Percentiles rank a stretch among this genome's conserved stretches.
These are phyloP conservation scores for Saccharata proteae DNA, from an alignment of 2,329 filamentous ascomycete species.

Conservation along the genomic window DNA sequence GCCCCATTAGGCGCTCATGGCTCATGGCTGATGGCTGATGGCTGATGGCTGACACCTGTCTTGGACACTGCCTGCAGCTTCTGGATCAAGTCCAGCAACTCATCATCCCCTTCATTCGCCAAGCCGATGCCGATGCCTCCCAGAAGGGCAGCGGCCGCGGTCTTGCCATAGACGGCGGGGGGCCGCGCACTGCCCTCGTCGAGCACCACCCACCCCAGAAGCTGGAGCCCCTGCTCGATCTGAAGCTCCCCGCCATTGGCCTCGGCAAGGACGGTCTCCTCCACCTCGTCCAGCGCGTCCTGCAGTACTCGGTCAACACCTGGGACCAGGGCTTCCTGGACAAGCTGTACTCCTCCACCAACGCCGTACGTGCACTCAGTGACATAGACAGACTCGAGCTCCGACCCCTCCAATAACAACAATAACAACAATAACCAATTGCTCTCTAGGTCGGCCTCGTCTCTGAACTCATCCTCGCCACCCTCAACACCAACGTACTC, in stretches of 20 bases:
- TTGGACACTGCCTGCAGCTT: conserved; percentile 43
- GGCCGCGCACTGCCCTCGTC: conserved; percentile 31
- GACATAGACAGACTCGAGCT: not conserved
- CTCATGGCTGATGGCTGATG: not conserved
- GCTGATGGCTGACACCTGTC: no score
- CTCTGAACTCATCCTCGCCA: conserved; percentile 71
- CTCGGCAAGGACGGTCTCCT: conserved; percentile 32
- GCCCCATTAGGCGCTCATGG: conserved; percentile 1
- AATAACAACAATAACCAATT: not conserved
- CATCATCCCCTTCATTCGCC: conserved; percentile 57
- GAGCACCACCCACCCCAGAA: conserved; percentile 33
- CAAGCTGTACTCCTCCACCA: conserved; percentile 86
- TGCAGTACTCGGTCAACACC: conserved; percentile 90
- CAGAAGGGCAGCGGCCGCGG: conserved; percentile 43
- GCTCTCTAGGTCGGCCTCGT: conserved; percentile 57
- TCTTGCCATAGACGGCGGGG: conserved; percentile 52
- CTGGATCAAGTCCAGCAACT: conserved; percentile 54
- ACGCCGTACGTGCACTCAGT: conserved; percentile 45
- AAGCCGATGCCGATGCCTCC: conserved; percentile 53
- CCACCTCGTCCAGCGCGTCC: conserved; percentile 49
- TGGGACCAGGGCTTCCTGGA: conserved; percentile 96
- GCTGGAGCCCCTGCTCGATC: conserved; percentile 27
- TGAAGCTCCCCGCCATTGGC: conserved; percentile 24
- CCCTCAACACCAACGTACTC: conserved; percentile 78
- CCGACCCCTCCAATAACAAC: not conserved